Base-by-base conservation (phyloP, 176 grass and related monocot species). In the Canna indica region DNA sequence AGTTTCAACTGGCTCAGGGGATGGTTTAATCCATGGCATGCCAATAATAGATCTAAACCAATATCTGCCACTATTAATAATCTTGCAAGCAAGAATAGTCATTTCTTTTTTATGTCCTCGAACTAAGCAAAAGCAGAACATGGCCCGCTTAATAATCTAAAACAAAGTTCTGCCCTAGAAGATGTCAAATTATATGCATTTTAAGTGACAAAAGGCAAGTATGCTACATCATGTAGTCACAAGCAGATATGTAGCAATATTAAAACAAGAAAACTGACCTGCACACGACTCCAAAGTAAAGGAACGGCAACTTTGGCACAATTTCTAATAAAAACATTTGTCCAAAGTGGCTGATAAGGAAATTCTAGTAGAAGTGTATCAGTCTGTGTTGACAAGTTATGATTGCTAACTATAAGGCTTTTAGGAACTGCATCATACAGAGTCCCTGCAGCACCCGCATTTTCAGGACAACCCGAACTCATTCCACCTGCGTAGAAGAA, bases 261-360 rank as follows among this genome's bases (percentile, higher is more conserved):
- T 30, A 60, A 60, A 60, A 24, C 64, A 14, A 12, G n/a, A 45
- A 38, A 47, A 46, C 71, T 80, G 25, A 99, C 95, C 90, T 99
- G 95, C 75, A 99, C 95, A 28, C 95, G 95, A 75, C 95, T 99
- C 95, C 95, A 99, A 35, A 87, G 86, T 84, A 99, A 85, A 60
- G 95, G 95, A 61, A 99, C 86, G 66, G 83, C 90, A 63, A 87
- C 95, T 88, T 90, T 99, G 48, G 95, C 95, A 75, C 81, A 78
- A 83, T 86, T 99, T 66, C 42, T 94, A 25, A 99, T 79, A 86
- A 90, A 90, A 86, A 99, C 95, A 83, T 99, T 99, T 52, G 95
- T 99, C 95, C 95, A 99, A 69, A 99, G 80, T 81, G 95, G 95
- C 71, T 99, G 95, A 81, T 88, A 87, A 34, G 90, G 95, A 75